phyloP scores from a whole-genome alignment of 805 yeast genomes.

The Wickerhamiella australiensis region DNA sequence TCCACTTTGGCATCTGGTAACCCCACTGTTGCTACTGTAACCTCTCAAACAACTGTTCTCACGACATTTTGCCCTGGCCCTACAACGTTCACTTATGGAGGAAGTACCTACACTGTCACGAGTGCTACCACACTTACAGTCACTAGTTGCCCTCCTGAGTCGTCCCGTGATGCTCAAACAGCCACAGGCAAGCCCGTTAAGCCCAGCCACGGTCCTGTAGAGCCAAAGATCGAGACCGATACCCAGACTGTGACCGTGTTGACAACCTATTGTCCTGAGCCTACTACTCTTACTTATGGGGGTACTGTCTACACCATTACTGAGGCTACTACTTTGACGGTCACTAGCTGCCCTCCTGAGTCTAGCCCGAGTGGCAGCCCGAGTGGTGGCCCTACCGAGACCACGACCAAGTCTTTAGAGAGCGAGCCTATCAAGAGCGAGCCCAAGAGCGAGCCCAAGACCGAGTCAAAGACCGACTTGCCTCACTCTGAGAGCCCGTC shows the following conservation, averaged over 20 bases:
- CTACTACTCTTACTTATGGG: slow-evolving; percentile 56
- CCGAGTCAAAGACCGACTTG: neutral
- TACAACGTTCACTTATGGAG: slow-evolving; percentile 21
- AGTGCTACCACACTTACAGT: slow-evolving; percentile 15
- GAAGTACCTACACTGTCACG: slow-evolving; percentile 22
- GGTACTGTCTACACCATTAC: slow-evolving; percentile 63
- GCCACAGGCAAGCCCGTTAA: neutral
- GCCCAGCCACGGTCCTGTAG: neutral
- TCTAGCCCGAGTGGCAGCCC: slow-evolving; percentile 41
- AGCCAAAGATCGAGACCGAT: neutral
- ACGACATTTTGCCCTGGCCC: slow-evolving; percentile 24
- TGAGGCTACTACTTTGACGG: slow-evolving; percentile 67
- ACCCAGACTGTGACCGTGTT: slow-evolving; percentile 6
- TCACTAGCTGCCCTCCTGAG: slow-evolving; percentile 55
- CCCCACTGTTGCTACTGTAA: slow-evolving; percentile 11
- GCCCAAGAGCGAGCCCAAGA: neutral
- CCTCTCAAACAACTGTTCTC: slow-evolving; percentile 20
- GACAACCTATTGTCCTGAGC: slow-evolving; percentile 43
- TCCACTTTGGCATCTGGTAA: neutral
- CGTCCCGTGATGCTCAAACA: slow-evolving; percentile 2
- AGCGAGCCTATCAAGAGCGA: neutral
- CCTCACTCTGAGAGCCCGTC: neutral
- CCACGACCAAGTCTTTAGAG: neutral
- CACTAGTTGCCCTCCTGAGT: slow-evolving; percentile 15
- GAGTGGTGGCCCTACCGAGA: slow-evolving; percentile 17